Conservation (phyloP, 2,329 filamentous ascomycete species). For the Ambrosiella beaveri region DNA sequence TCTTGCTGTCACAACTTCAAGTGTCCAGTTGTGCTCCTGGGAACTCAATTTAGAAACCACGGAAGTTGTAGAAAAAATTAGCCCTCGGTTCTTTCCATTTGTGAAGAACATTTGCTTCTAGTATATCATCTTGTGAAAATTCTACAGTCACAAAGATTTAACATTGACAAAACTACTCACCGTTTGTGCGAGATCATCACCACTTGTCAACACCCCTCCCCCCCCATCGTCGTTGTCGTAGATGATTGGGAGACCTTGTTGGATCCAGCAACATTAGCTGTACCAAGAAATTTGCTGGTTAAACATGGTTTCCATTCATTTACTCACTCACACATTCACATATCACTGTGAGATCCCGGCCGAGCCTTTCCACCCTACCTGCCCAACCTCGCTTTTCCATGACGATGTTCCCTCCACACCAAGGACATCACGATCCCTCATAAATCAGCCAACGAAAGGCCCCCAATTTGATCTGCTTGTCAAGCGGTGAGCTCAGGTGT, state of each 20-base stretch:
- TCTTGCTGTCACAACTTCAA: not conserved
- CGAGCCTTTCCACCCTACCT: not conserved
- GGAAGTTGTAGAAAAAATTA: not conserved
- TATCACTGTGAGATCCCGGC: too few relatives aligned
- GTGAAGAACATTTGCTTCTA: not conserved
- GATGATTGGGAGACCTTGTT: not conserved
- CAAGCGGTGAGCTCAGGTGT: not conserved
- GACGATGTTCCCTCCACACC: not conserved
- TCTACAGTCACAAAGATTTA: too few relatives aligned
- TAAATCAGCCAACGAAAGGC: not conserved
- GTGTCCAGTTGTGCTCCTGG: not conserved
- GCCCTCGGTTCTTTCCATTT: not conserved
- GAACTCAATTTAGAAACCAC: not conserved
- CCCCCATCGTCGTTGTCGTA: not conserved
- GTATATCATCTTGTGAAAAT: not conserved
- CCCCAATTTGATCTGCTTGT: not conserved
- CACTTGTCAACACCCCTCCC: not conserved
- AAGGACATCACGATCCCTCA: not conserved
- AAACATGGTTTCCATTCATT: too few relatives aligned
- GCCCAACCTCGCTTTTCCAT: not conserved
- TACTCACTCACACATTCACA: too few relatives aligned
- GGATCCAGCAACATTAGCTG: not conserved
- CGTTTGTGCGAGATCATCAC: not conserved
- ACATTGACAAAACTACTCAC: not conserved
- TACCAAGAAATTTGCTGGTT: not conserved